Base-by-base conservation (phyloP, 352 stramenopile genomes). In the Phytopythium kandeliae region DNA sequence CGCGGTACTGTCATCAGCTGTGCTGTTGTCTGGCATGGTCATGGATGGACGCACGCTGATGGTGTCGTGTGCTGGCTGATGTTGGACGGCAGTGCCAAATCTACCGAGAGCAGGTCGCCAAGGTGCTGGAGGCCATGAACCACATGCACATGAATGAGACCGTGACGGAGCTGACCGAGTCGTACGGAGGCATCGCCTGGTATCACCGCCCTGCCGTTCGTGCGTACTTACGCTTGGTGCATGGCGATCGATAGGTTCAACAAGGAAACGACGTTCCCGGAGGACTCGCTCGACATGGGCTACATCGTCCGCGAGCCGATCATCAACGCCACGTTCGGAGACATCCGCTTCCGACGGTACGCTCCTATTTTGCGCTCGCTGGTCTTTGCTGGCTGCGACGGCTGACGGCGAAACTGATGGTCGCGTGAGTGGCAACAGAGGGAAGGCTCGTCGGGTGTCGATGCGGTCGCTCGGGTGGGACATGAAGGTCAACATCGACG, bases 61-160 rank as follows among this genome's bases (percentile, higher is more conserved):
- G 28, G 28, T 9, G 28, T 31, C 4, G 4, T 31, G 28, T 31
- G 28, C 28, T 31, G 4, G 28, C 9, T 9, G 28, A 9, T 4
- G 9, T 31, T 31, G 4, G 10, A 34, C 48, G 48, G 21, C 58
- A 94, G 79, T 91, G 74, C 28, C 82, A 92, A 74, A 77, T 95
- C 15, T 90, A 95, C 53, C 65, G 84, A 48, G 84, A 95, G 49
- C 84, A 95, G 54, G 81, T 95, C 30, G 82, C 78, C 16, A 92
- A 78, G 44, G 80, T 95, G 37, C 67, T 95, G 26, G 71, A 78
- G 45, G 75, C 76, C 8, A 92, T 92, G 81, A 71, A 90, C 43
- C 84, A 95, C 57, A 95, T 76, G 46, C 83, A 95, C 59, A 92
- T 83, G 36, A 92, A 92, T 41, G 84, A 95, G 55, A 91, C 78